phyloP scores from a whole-genome alignment of 192 early-diverging fungal species.

The Linderina pennispora region DNA sequence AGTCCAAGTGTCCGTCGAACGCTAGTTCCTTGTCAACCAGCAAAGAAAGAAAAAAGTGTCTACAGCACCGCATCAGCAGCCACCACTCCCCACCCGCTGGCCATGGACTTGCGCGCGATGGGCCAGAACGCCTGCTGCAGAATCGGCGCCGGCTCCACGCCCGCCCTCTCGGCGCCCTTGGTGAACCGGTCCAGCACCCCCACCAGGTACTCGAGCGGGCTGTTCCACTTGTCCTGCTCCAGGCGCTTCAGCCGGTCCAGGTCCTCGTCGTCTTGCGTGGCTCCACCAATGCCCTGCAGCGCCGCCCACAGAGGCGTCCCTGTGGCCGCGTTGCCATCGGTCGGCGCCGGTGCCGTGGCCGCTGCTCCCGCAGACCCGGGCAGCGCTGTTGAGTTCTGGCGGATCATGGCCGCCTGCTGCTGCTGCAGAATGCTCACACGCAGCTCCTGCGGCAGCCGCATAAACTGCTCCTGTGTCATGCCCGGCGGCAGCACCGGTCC shows the following conservation, averaged over 20 bases:
- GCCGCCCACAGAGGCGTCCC: constrained; percentile 21
- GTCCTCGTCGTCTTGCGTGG: constrained; percentile 8
- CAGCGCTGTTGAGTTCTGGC: constrained; percentile 13
- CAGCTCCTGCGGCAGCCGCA: constrained; percentile 17
- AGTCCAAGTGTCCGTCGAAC: too few relatives aligned
- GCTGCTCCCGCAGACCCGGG: neutral
- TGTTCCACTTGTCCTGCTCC: constrained; percentile 43
- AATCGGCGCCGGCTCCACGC: constrained; percentile 36
- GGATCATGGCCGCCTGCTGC: constrained; percentile 30
- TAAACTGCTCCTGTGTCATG: constrained; percentile 35
- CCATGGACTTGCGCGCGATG: constrained; percentile 35
- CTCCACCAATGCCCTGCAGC: constrained; percentile 6
- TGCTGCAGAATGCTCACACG: constrained; percentile 20
- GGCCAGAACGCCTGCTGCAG: constrained; percentile 47
- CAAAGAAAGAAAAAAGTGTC: too few relatives aligned
- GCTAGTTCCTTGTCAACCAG: too few relatives aligned
- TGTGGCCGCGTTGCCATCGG: neutral
- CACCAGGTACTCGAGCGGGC: constrained; percentile 41
- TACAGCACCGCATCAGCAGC: constrained; percentile 35
- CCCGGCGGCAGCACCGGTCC: constrained; percentile 26
- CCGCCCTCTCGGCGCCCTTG: constrained; percentile 26
- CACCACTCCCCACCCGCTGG: constrained; percentile 32
- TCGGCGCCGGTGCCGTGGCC: neutral
- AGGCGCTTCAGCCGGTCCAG: constrained; percentile 27
- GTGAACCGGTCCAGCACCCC: constrained; percentile 42